Base-by-base conservation (phyloP, 495 filamentous ascomycete genomes). In the Stereocaulon alpinum region DNA sequence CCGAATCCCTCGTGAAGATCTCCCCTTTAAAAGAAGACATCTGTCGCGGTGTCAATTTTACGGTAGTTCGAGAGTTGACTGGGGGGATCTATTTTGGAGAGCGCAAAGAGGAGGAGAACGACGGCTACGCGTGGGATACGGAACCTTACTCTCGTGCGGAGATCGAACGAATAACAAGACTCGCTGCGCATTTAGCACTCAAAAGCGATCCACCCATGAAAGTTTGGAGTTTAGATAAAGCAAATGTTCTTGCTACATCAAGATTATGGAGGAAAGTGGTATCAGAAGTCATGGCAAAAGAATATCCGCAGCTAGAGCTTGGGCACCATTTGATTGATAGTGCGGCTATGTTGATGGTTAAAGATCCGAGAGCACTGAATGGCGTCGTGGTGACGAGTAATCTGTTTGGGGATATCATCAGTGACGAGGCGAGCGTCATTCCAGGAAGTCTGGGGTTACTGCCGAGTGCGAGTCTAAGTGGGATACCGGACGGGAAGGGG, bases 31-130 rank as follows among this genome's bases (percentile, higher is more conserved):
- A 94, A 72, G 86, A 86, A 52, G 80, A 86, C 6, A 79, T 98
- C 49, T 94, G 88, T 80, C 80, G 83, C 53, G 92, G 88, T 63
- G 88, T 86, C 64, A 85, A 97, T 80, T 93, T 98, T 77, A 92
- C 86, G 75, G 86, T 98, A 70, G 84, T 98, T 63, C 89, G 93
- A 53, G 93, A 98, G 74, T 74, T 98, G 40, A 97, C 93, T 0
- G 89, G 89, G 27, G 93, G 93, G 37, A 92, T 98, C 71, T 98
- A 98, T 78, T 98, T 98, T 69, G 93, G 93, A 40, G 90, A 93
- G 50, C 83, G 93, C 61, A 89, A 83, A 63, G 93, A 97, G 70
- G 85, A 88, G 56, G 87, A 91, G 54, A 71, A 77, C 55, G 82
- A 78, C 65, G 89, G 87, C 56, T 82, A 74, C 62, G 93, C 93